Percentiles rank a stretch among this genome's conserved stretches.
These are phyloP conservation scores for Strigomonas culicis DNA, from an alignment of 208 protist species.

Conservation along the genomic window DNA sequence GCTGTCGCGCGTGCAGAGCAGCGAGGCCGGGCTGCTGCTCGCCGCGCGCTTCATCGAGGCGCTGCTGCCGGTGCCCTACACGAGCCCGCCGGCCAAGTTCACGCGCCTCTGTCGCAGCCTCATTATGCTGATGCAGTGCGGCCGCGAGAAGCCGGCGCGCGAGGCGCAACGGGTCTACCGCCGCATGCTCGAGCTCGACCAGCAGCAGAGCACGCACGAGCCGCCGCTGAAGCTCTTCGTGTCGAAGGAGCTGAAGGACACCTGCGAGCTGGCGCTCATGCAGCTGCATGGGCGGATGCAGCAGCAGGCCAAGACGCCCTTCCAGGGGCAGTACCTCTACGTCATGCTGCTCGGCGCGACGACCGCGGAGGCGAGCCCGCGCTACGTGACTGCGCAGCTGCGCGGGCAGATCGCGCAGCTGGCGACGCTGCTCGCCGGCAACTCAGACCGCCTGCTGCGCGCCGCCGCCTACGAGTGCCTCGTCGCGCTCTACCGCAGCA, in stretches of 20 bases:
- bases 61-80: constrained; percentile 78
- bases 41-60: constrained; percentile 76
- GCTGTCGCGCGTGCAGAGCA: constrained; percentile 39
- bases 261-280: constrained; percentile 72
- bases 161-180: constrained; percentile 80
- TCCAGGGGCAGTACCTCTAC: constrained; percentile 69
- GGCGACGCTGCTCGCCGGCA: constrained; percentile 64
- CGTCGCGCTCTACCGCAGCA: constrained; percentile 72
- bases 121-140: constrained; percentile 61
- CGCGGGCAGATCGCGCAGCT: constrained; percentile 72
- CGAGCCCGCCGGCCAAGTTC: constrained; percentile 74
- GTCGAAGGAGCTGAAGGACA: constrained; percentile 81
- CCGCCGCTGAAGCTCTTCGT: constrained; percentile 80
- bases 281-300: constrained; percentile 76
- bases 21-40: constrained; percentile 47
- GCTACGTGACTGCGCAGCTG: constrained; percentile 58
- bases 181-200: constrained; percentile 62
- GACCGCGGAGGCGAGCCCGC: constrained; percentile 71
- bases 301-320: constrained; percentile 32
- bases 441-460: constrained; percentile 52
- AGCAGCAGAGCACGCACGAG: constrained; percentile 27
- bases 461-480: constrained; percentile 81
- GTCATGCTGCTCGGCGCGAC: constrained; percentile 67
- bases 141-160: constrained; percentile 49
- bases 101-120: constrained; percentile 81